Evolutionary conservation across 2,329 filamentous ascomycete species (phyloP).

Genomic region (Aureobasidium lini): DNA sequence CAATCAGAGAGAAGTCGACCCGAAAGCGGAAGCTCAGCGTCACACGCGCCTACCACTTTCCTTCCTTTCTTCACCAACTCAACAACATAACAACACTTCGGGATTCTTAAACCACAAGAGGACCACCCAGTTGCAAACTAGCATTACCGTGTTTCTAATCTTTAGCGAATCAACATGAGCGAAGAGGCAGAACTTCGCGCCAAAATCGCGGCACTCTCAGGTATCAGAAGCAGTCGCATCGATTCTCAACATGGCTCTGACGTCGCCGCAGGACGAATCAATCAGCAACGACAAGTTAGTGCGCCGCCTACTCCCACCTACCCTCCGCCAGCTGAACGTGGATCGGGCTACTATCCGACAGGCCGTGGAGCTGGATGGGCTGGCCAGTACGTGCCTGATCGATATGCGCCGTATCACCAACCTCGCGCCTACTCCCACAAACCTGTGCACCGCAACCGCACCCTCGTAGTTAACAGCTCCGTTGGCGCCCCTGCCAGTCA

Average conservation of each 20-base stretch:
- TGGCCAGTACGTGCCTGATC: not conserved
- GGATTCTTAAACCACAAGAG: not conserved
- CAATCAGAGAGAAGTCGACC: not conserved
- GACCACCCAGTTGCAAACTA: not conserved
- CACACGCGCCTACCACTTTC: not conserved
- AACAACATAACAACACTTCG: not conserved
- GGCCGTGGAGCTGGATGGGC: conserved; percentile 6
- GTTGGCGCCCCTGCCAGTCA: not conserved
- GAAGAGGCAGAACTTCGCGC: conserved; percentile 18
- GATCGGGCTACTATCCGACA: not conserved
- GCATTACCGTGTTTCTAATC: not conserved
- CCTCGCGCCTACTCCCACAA: conserved; percentile 10
- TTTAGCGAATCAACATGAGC: conserved; percentile 9
- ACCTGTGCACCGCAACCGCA: conserved; percentile 10
- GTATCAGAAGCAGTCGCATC: not conserved
- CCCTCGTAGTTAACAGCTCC: conserved; percentile 14
- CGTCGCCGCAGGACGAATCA: conserved; percentile 15
- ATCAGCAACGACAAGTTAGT: conserved; percentile 15
- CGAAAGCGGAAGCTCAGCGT: conserved; percentile 5
- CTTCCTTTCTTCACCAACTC: not conserved
- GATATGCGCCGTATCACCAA: conserved; percentile 15
- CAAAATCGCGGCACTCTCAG: conserved; percentile 17
- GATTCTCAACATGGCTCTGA: not conserved
- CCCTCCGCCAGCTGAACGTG: not conserved
- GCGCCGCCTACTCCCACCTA: not conserved